Percentiles rank a stretch among this genome's conserved stretches.
Evolutionary conservation across 139 green algal genomes (phyloP).

Genomic region (Picochlorum sp.): DNA sequence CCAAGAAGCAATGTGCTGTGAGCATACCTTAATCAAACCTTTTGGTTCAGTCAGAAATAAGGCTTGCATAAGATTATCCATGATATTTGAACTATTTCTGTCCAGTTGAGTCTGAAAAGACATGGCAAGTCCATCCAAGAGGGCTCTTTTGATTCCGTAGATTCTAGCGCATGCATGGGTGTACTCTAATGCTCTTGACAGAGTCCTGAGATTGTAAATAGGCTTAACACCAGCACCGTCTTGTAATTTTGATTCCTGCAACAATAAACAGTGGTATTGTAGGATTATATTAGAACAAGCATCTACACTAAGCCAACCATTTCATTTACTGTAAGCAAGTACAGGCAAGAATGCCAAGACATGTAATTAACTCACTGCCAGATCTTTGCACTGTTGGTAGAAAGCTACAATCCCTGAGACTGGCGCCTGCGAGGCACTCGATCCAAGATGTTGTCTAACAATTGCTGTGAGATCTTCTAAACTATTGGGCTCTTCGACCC

Average conservation of each 20-base stretch:
- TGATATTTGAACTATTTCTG: conserved; percentile 12
- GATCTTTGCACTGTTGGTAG: conserved; percentile 71
- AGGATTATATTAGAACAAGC: not conserved
- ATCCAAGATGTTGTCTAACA: conserved; percentile 63
- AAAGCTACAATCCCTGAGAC: conserved; percentile 84
- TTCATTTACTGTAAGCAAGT: not conserved
- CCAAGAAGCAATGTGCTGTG: no score
- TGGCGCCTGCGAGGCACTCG: conserved; percentile 19
- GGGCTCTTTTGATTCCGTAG: conserved; percentile 80
- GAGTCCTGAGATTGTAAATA: conserved; percentile 86
- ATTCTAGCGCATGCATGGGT: conserved; percentile 36
- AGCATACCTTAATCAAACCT: no score
- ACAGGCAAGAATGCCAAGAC: not conserved
- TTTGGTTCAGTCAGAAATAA: no score
- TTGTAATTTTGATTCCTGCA: conserved; percentile 32
- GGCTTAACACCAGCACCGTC: conserved; percentile 82
- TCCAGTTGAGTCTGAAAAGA: conserved; percentile 84
- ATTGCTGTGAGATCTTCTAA: conserved; percentile 73
- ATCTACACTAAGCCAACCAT: not conserved
- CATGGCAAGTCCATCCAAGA: conserved; percentile 92
- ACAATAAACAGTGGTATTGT: conserved; percentile 15
- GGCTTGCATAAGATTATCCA: conserved; percentile 60
- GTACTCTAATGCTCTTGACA: conserved; percentile 87
- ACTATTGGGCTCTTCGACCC: conserved; percentile 64
- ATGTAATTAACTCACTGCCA: conserved; percentile 40